Evolutionary conservation across 352 stramenopile genomes (phyloP).

Genomic region (Plasmopara halstedii): DNA sequence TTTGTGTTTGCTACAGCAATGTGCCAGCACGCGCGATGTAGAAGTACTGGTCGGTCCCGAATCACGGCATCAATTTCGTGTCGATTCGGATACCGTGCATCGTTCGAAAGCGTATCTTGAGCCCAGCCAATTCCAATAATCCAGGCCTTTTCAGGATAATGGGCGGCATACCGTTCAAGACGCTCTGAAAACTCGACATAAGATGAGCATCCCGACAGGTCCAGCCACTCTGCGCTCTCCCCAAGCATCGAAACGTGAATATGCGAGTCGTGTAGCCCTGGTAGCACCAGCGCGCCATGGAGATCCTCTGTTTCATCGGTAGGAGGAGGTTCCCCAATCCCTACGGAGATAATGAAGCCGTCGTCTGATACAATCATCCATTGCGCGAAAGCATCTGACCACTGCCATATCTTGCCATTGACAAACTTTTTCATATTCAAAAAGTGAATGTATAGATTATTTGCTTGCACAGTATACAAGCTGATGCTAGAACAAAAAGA

Average conservation of each 20-base stretch:
- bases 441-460: no score
- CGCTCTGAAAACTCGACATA: slow-evolving; percentile 59
- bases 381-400: slow-evolving; percentile 26
- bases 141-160: slow-evolving; percentile 63
- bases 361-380: slow-evolving; percentile 59
- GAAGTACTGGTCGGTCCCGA: slow-evolving; percentile 52
- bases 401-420: slow-evolving; percentile 74
- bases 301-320: slow-evolving; percentile 35
- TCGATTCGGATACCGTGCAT: slow-evolving; percentile 57
- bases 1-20: slow-evolving; percentile 83
- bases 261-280: slow-evolving; percentile 83
- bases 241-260: slow-evolving; percentile 84
- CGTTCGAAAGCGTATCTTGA: slow-evolving; percentile 62
- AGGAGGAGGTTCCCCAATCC: slow-evolving; percentile 11
- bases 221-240: slow-evolving; percentile 77
- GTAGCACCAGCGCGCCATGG: slow-evolving; percentile 55
- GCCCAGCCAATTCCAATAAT: slow-evolving; percentile 84
- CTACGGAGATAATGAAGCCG: slow-evolving; percentile 34
- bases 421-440: slow-evolving; percentile 35
- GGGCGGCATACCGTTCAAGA: slow-evolving; percentile 47
- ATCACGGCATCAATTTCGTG: slow-evolving; percentile 75
- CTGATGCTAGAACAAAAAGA: no score
- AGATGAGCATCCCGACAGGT: slow-evolving; percentile 63
- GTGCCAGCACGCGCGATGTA: slow-evolving; percentile 88
- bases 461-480: no score